phyloP scores from a whole-genome alignment of 192 early-diverging fungal genomes.

The Gryganskiella cystojenkinii region DNA sequence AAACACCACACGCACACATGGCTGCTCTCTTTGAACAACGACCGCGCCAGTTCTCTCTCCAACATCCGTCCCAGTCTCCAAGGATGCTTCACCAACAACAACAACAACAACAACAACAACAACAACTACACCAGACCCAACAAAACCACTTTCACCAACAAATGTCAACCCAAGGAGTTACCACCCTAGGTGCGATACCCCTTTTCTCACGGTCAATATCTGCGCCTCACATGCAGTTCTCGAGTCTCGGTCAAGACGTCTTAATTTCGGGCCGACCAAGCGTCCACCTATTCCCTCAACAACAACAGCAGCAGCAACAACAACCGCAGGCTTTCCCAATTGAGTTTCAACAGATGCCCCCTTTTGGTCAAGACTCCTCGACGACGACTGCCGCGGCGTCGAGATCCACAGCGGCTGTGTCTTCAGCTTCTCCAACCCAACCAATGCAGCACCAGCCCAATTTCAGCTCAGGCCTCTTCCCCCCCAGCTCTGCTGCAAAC shows the following conservation, averaged over 20 bases:
- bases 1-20: no score
- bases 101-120: neutral
- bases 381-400: no score
- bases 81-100: neutral
- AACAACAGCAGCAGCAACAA: neutral
- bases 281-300: no score
- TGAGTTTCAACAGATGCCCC: neutral
- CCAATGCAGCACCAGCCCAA: no score
- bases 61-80: neutral
- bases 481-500: no score
- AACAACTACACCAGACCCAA: neutral
- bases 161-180: neutral
- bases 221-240: constrained; percentile 26
- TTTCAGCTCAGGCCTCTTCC: no score
- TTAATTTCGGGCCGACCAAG: neutral
- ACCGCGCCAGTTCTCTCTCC: neutral
- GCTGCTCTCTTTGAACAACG: no score
- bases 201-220: constrained; percentile 32
- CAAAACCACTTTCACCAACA: neutral
- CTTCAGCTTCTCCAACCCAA: no score
- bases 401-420: no score
- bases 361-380: no score
- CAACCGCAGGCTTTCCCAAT: neutral
- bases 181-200: neutral
- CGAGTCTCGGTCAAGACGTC: constrained; percentile 4